Percentiles rank a stretch among this genome's conserved stretches.
phyloP scores from a whole-genome alignment of 352 stramenopile genomes.

The Stephanocyclus meneghinianus region DNA sequence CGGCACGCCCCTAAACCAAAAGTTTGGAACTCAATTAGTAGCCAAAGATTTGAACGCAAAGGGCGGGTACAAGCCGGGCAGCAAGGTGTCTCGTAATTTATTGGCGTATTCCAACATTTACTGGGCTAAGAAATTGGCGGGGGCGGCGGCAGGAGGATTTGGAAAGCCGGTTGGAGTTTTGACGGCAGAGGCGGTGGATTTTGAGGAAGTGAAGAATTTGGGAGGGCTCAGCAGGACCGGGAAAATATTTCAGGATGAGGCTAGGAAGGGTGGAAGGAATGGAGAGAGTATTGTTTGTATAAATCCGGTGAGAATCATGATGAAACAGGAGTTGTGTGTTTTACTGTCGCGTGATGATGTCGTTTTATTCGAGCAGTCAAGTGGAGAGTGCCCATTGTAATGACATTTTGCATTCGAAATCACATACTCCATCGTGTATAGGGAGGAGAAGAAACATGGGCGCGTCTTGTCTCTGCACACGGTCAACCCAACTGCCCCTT shows the following conservation, averaged over 20 bases:
- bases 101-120: constrained; percentile 83
- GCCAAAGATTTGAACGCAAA: constrained; percentile 74
- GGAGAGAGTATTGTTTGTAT: constrained; percentile 73
- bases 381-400: background rate
- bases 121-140: constrained; percentile 79
- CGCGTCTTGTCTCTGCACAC: constrained; percentile 54
- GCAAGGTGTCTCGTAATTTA: constrained; percentile 76
- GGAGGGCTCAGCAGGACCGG: constrained; percentile 61
- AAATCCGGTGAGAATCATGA: constrained; percentile 50
- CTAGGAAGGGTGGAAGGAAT: constrained; percentile 59
- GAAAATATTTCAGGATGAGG: constrained; percentile 53
- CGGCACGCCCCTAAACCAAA: constrained; percentile 83
- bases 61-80: constrained; percentile 83
- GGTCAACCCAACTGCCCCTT: constrained; percentile 58
- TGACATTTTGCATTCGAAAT: background rate
- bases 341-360: too few relatives aligned
- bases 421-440: background rate
- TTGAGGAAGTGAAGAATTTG: constrained; percentile 57
- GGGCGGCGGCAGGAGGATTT: constrained; percentile 49
- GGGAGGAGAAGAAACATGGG: constrained; percentile 82
- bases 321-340: too few relatives aligned
- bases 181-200: constrained; percentile 63
- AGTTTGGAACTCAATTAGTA: constrained; percentile 77
- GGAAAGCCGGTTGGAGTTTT: constrained; percentile 59
- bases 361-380: background rate